phyloP scores from a whole-genome alignment of 306 rosid species.

The Glycine soja region DNA sequence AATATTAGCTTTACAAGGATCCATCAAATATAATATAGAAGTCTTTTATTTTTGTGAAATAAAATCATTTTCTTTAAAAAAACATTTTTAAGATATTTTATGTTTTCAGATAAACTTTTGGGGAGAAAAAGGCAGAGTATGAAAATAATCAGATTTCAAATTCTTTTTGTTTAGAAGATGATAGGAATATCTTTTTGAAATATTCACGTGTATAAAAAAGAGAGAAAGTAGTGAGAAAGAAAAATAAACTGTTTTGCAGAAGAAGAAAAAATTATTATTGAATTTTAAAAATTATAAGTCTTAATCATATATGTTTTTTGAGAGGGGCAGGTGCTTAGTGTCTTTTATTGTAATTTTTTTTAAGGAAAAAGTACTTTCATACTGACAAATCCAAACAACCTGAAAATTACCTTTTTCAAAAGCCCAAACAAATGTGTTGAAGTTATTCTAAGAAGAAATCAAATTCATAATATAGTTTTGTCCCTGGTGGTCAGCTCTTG shows the following conservation, averaged over 20 bases:
- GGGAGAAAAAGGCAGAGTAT: background rate
- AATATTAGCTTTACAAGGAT: conserved; percentile 40
- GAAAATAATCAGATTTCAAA: background rate
- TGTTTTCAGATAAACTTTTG: background rate
- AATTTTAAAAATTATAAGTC: background rate
- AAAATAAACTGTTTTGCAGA: background rate
- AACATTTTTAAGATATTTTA: background rate
- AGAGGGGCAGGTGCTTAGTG: background rate
- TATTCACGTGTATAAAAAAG: background rate
- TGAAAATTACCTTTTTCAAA: background rate
- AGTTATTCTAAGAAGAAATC: conserved; percentile 29
- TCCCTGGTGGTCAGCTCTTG: background rate
- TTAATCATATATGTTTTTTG: background rate
- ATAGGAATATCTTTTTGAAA: background rate
- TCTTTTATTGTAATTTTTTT: background rate
- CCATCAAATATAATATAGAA: conserved; percentile 4
- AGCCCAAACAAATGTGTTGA: background rate
- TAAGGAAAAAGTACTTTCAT: background rate
- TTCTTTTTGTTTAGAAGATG: background rate
- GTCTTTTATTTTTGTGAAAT: background rate
- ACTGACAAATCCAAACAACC: background rate
- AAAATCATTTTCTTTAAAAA: background rate
- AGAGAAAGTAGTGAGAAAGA: background rate
- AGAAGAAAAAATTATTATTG: background rate
- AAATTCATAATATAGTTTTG: conserved; percentile 11